Conservation (phyloP, 1,284 basidiomycete species). For the Ustanciosporium gigantosporum region DNA sequence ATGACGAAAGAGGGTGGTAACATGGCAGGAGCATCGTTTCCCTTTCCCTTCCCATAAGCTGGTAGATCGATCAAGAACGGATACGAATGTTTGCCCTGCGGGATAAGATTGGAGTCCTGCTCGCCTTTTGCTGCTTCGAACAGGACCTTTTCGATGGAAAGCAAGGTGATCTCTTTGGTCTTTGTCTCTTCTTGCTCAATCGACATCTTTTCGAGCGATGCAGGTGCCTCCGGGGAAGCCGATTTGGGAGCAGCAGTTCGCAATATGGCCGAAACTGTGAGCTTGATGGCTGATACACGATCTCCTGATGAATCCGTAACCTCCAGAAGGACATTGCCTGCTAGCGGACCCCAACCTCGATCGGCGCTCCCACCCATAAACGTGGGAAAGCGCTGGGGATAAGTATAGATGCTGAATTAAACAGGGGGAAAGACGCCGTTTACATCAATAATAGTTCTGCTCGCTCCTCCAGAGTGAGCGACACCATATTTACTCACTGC, state of each 20-base stretch:
- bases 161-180: constrained; percentile 29
- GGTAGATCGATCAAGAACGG: constrained; percentile 39
- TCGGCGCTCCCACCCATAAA: constrained; percentile 51
- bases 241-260: constrained; percentile 17
- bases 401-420: constrained; percentile 19
- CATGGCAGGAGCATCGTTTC: constrained; percentile 12
- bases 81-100: constrained; percentile 33
- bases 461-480: neutral
- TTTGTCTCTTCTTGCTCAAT: constrained; percentile 25
- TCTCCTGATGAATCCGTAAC: constrained; percentile 26
- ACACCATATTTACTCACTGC: constrained; percentile 5
- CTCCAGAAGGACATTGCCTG: constrained; percentile 28
- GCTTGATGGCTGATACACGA: constrained; percentile 35
- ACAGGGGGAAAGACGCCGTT: neutral
- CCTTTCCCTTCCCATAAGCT: constrained; percentile 10
- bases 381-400: constrained; percentile 47
- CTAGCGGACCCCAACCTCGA: constrained; percentile 44
- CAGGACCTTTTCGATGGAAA: constrained; percentile 40
- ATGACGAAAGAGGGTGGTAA: constrained; percentile 26
- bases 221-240: constrained; percentile 19
- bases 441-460: neutral
- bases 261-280: constrained; percentile 35
- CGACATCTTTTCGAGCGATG: constrained; percentile 14
- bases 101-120: constrained; percentile 10
- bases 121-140: constrained; percentile 12